Evolutionary conservation across 2,329 filamentous ascomycete genomes (phyloP).

Genomic region (Thelonectria blattea): DNA sequence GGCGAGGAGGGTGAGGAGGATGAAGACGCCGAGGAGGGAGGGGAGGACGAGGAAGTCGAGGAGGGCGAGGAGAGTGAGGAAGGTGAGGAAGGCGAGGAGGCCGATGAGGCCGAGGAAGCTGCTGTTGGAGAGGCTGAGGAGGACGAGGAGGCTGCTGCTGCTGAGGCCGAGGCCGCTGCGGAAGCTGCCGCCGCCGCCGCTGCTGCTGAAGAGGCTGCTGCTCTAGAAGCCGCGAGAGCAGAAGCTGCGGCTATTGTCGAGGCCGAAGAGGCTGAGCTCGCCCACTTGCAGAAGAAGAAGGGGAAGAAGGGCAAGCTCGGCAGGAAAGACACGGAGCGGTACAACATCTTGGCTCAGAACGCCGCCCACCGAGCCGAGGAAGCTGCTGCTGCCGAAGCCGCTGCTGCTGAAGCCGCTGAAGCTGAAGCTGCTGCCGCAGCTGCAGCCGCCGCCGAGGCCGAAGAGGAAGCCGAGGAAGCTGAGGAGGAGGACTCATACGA

Average conservation of each 20-base stretch:
- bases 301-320: conserved; percentile 53
- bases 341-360: conserved; percentile 45
- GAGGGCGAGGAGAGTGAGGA: conserved; percentile 20
- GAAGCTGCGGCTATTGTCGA: conserved; percentile 16
- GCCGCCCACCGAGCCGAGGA: conserved; percentile 47
- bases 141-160: conserved; percentile 38
- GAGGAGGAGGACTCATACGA: conserved; percentile 14
- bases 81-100: conserved; percentile 8
- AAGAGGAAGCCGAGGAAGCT: conserved; percentile 18
- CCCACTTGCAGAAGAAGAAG: conserved; percentile 47
- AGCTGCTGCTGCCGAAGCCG: conserved; percentile 43
- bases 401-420: conserved; percentile 34
- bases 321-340: conserved; percentile 55
- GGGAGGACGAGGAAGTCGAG: conserved; percentile 15
- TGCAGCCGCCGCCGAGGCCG: conserved; percentile 32
- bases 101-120: conserved; percentile 15
- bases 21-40: neutral
- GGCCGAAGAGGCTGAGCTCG: conserved; percentile 23
- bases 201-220: conserved; percentile 8
- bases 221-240: conserved; percentile 3
- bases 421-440: conserved; percentile 32
- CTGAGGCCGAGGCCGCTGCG: neutral
- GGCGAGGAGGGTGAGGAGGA: conserved; percentile 20
- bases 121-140: conserved; percentile 16
- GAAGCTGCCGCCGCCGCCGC: conserved; percentile 13